A percentile compares a stretch with the other conserved stretches of the same genome.
phyloP scores from a whole-genome alignment of 306 rosid species.

The Cucurbita maxima region DNA sequence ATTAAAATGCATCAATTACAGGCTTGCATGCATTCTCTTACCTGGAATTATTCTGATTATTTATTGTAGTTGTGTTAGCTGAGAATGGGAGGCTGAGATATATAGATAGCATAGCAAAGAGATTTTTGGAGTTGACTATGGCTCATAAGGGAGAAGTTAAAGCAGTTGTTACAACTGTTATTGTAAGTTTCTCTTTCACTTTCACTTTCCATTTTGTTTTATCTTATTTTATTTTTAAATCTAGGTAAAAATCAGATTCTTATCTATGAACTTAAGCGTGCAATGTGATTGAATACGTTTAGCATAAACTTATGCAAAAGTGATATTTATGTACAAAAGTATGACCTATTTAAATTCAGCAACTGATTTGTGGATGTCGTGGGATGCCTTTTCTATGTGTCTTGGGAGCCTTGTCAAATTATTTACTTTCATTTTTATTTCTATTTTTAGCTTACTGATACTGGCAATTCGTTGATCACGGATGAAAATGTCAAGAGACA shows the following conservation, averaged over 20 bases:
- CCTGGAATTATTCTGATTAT: not conserved
- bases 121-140: conserved; percentile 65
- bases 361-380: not conserved
- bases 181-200: conserved; percentile 42
- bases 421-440: not conserved
- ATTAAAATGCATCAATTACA: not conserved
- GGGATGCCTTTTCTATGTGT: not conserved
- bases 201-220: not conserved
- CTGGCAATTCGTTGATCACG: not conserved
- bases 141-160: conserved; percentile 83
- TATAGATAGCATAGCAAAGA: conserved; percentile 54
- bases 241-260: not conserved
- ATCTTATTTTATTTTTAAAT: not conserved
- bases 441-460: not conserved
- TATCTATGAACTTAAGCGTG: not conserved
- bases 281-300: not conserved
- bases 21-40: not conserved
- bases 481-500: not conserved
- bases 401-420: not conserved
- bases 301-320: not conserved
- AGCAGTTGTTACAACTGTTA: conserved; percentile 66
- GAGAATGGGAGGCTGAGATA: conserved; percentile 68
- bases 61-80: conserved; percentile 44
- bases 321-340: not conserved
- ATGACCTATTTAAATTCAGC: not conserved